phyloP scores from a whole-genome alignment of 208 protist genomes.

The Acanthamoeba triangularis region DNA sequence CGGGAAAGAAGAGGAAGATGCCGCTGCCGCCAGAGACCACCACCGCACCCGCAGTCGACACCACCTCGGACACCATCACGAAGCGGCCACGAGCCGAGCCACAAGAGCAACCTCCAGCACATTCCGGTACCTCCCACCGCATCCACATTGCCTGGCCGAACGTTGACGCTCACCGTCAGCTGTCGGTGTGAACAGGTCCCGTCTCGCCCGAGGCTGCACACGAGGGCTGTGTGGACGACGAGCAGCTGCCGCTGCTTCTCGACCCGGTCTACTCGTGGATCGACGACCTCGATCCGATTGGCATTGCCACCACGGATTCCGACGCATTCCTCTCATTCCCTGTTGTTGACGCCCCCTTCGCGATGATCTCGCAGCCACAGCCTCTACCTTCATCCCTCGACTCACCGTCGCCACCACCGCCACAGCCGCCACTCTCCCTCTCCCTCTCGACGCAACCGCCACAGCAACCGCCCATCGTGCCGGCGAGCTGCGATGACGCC shows the following conservation, averaged over 20 bases:
- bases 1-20: not conserved
- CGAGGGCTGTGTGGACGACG: not conserved
- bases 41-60: not conserved
- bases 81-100: not conserved
- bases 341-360: not conserved
- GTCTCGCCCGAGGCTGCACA: not conserved
- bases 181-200: not conserved
- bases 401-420: not conserved
- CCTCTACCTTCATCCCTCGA: not conserved
- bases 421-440: not conserved
- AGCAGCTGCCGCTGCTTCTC: not conserved
- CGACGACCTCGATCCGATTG: constrained; percentile 8
- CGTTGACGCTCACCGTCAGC: not conserved
- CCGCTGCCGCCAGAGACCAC: not conserved
- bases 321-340: not conserved
- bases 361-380: not conserved
- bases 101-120: not conserved
- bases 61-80: not conserved
- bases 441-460: not conserved
- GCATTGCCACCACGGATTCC: not conserved
- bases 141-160: not conserved
- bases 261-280: not conserved
- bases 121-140: not conserved
- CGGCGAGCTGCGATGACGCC: not conserved
- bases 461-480: not conserved